Evolutionary conservation across 768 basidiomycete species (phyloP), one percentile per base, ranked within the genome.

Genomic region (Trametes villosa): DNA sequence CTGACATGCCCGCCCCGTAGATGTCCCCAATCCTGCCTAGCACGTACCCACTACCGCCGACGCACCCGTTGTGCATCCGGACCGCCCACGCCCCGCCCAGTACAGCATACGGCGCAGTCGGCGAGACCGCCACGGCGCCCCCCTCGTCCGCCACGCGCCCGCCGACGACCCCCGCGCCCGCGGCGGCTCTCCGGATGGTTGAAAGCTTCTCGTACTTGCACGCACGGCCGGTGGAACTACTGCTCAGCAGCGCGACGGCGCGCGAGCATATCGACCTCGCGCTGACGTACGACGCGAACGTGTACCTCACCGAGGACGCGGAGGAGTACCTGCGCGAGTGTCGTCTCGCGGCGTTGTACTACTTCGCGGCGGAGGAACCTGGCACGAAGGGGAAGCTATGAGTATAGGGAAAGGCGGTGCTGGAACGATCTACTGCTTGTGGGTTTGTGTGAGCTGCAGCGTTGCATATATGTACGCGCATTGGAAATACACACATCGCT

Each of bases 241-340:
- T 83, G 63, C 74, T 84, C 0, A 78, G 80, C 2, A 78, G 81
- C 17, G 51, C 70, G 3, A 80, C 73, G 2, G 67, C 65, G 4
- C 65, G 62, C 2, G 67, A 75, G 31, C 68, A 71, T 34, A 57
- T 86, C 36, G 57, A 57, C 1, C 46, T 84, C 26, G 55, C 65
- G 15, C 44, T 75, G 4, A 76, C 54, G 62, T 80, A 73, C 64
- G 84, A 86, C 48, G 70, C 67, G 7, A 82, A 85, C 62, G 79
- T 81, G 4, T 84, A 77, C 46, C 74, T 79, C 2, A 71, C 74
- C 5, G 71, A 56, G 1, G 60, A 78, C 9, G 74, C 83, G 7
- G 65, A 54, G 9, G 83, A 83, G 67, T 85, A 82, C 80, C 57
- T 86, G 50, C 67, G 71, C 9, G 83, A 86, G 60, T 73, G 83